These are phyloP conservation scores for Sarcodon aspratus DNA, from an alignment of 768 basidiomycete genomes.

Conservation along the genomic window DNA sequence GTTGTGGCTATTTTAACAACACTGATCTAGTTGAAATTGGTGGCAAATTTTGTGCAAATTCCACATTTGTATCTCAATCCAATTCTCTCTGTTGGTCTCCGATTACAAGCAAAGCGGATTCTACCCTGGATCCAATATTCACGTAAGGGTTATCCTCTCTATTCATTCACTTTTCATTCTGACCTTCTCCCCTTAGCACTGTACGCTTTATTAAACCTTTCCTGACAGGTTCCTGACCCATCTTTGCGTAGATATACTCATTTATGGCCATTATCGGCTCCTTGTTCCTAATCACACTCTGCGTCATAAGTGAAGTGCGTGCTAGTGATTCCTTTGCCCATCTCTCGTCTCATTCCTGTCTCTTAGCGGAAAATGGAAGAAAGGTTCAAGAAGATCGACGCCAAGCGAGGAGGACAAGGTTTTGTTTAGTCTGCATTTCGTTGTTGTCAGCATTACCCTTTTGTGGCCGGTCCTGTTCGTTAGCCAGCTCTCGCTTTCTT, in stretches of 20 bases:
- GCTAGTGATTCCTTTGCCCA: not conserved
- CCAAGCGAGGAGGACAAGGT: constrained; percentile 76
- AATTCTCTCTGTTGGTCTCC: constrained; percentile 47
- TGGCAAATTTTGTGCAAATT: constrained; percentile 45
- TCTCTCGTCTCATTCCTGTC: not conserved
- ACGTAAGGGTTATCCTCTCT: constrained; percentile 41
- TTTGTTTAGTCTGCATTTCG: constrained; percentile 48
- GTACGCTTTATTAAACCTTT: not conserved
- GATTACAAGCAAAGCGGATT: constrained; percentile 56
- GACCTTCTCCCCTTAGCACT: not conserved
- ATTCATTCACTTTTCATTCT: not conserved
- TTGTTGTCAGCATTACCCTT: too few relatives aligned
- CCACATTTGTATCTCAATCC: constrained; percentile 27
- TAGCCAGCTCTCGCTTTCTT: too few relatives aligned
- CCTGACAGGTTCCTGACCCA: constrained; percentile 4
- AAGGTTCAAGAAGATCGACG: constrained; percentile 83
- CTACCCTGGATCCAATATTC: constrained; percentile 70
- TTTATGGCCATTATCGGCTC: constrained; percentile 72
- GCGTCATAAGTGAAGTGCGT: constrained; percentile 80
- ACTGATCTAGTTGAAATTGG: constrained; percentile 47
- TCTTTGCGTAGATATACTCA: constrained; percentile 48
- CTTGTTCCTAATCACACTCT: constrained; percentile 71
- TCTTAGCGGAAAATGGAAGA: constrained; percentile 65
- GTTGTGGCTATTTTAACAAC: constrained; percentile 80
- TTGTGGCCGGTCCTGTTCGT: too few relatives aligned